phyloP scores from a whole-genome alignment of 164 flowering plant genomes.

The Liquidambar formosana region DNA sequence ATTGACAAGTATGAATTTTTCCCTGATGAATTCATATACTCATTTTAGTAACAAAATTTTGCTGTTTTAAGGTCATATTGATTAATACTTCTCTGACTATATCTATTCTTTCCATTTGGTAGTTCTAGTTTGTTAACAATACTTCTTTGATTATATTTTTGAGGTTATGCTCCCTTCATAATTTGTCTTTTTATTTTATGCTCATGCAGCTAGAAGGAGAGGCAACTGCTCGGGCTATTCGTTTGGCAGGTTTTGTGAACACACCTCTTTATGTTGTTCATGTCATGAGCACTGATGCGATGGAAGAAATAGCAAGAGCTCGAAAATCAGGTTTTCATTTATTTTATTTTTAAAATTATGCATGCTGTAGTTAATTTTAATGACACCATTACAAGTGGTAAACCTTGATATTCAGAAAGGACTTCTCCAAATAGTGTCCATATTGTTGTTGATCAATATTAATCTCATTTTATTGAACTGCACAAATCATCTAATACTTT shows the following conservation, averaged over 20 bases:
- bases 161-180: not conserved
- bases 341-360: not conserved
- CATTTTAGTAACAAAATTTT: too few species aligned
- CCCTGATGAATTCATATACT: too few species aligned
- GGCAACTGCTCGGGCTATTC: constrained; percentile 96
- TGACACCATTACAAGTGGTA: too few species aligned
- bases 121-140: not conserved
- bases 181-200: constrained; percentile 3
- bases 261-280: constrained; percentile 95
- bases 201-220: constrained; percentile 87
- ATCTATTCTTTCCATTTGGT: not conserved
- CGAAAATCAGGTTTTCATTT: constrained; percentile 63
- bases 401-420: too few species aligned
- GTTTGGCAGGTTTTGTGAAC: constrained; percentile 87
- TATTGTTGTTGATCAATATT: too few species aligned
- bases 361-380: not conserved
- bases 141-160: not conserved
- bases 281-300: constrained; percentile 98
- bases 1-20: too few species aligned
- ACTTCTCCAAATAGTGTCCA: too few species aligned
- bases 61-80: too few species aligned
- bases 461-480: too few species aligned
- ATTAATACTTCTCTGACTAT: too few species aligned
- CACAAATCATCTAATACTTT: too few species aligned
- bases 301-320: constrained; percentile 97